phyloP scores from a whole-genome alignment of 495 filamentous ascomycete genomes.

The Coniosporium apollinis region DNA sequence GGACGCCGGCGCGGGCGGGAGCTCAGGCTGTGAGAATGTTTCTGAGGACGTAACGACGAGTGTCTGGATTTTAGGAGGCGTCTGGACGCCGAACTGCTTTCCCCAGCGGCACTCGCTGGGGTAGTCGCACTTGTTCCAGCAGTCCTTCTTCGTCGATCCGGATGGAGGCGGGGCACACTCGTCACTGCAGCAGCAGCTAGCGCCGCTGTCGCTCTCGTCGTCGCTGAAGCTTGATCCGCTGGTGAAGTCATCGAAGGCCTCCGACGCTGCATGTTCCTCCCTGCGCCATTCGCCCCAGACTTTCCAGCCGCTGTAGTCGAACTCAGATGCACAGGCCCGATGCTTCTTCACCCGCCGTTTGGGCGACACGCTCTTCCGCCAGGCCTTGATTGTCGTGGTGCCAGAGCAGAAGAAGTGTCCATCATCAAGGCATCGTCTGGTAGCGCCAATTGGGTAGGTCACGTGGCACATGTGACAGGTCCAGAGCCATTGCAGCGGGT shows the following conservation, averaged over 20 bases:
- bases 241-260: not conserved
- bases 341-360: conserved; percentile 17
- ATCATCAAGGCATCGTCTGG: conserved; percentile 31
- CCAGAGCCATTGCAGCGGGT: conserved; percentile 29
- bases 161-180: too few species aligned
- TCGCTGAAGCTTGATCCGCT: not conserved
- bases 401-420: conserved; percentile 33
- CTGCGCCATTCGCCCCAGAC: conserved; percentile 24
- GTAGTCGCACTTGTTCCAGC: conserved; percentile 22
- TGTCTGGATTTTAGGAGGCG: conserved; percentile 2
- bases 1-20: not conserved
- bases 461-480: conserved; percentile 29
- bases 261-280: conserved; percentile 1
- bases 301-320: conserved; percentile 32
- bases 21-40: not conserved
- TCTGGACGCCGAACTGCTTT: conserved; percentile 11
- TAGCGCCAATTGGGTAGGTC: conserved; percentile 25
- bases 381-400: conserved; percentile 18
- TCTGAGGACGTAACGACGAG: not conserved
- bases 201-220: not conserved
- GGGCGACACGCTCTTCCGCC: conserved; percentile 5
- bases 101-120: conserved; percentile 25
- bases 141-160: conserved; percentile 22
- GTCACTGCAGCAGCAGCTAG: not conserved
- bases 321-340: conserved; percentile 28